Evolutionary conservation across 179 eudicot genomes (phyloP).

Genomic region (Nepenthes alata): DNA sequence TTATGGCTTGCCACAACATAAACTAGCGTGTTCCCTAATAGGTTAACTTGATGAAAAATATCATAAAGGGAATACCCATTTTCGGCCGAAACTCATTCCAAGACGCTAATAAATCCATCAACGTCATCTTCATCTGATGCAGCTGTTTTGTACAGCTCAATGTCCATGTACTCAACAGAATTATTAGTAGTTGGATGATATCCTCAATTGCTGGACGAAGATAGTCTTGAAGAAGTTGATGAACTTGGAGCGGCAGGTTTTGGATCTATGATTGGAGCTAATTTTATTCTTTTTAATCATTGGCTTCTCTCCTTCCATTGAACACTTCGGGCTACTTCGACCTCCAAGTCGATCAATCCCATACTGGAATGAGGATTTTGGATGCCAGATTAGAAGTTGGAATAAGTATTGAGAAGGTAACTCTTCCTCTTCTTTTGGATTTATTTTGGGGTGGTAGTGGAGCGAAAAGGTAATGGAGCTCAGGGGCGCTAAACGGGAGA

Average conservation of each 20-base stretch:
- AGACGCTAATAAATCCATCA: not conserved
- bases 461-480: too few species aligned
- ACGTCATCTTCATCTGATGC: slow-evolving; percentile 1
- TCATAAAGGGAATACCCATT: not conserved
- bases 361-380: not conserved
- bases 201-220: not conserved
- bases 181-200: not conserved
- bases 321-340: not conserved
- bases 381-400: too few species aligned
- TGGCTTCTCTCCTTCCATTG: not conserved
- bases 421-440: too few species aligned
- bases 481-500: too few species aligned
- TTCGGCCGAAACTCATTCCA: slow-evolving; percentile 2
- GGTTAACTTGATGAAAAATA: slow-evolving; percentile 7
- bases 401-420: too few species aligned
- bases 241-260: not conserved
- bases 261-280: not conserved
- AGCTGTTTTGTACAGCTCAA: slow-evolving; percentile 1
- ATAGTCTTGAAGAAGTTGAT: too few species aligned
- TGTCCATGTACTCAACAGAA: not conserved
- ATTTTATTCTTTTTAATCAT: slow-evolving; percentile 1
- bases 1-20: slow-evolving; percentile 12
- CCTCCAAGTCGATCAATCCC: not conserved
- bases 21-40: slow-evolving; percentile 14
- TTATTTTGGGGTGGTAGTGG: too few species aligned